Percentiles rank a stretch among this genome's conserved stretches.
Conservation (phyloP, 768 basidiomycete genomes). For the Lentinula guzmanii region DNA sequence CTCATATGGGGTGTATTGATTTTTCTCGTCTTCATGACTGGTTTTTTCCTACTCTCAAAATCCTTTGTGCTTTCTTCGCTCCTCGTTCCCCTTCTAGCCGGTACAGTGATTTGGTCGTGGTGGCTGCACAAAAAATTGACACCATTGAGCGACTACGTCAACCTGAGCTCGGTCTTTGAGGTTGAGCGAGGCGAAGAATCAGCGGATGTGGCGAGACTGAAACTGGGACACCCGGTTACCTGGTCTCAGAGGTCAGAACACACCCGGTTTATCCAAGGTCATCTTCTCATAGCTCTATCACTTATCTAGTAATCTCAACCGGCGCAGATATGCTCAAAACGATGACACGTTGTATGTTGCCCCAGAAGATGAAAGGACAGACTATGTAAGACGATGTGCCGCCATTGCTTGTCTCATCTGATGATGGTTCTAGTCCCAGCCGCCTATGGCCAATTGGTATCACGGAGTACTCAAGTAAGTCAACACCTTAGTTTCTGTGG, state of each 20-base stretch:
- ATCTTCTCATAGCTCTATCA: not conserved
- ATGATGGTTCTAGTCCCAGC: conserved; percentile 64
- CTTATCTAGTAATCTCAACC: conserved; percentile 66
- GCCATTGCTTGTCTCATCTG: not conserved
- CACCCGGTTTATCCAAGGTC: not conserved
- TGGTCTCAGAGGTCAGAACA: conserved; percentile 75
- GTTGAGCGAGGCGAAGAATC: conserved; percentile 87
- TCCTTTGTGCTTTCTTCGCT: conserved; percentile 53
- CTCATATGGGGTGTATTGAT: conserved; percentile 90
- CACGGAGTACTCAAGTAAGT: conserved; percentile 83
- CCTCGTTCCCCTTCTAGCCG: conserved; percentile 70
- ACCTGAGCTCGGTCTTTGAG: conserved; percentile 80
- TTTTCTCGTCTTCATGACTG: conserved; percentile 95
- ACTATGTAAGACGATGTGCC: conserved; percentile 54
- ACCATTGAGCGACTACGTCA: conserved; percentile 77
- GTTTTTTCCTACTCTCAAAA: conserved; percentile 72
- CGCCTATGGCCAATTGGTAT: conserved; percentile 96
- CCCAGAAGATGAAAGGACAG: conserved; percentile 87
- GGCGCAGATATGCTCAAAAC: conserved; percentile 85
- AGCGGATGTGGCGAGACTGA: conserved; percentile 66
- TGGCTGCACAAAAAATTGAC: conserved; percentile 61
- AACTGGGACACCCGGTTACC: conserved; percentile 81
- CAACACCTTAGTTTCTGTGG: not conserved
- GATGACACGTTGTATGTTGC: conserved; percentile 95
- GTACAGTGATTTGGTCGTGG: conserved; percentile 79